phyloP scores from a whole-genome alignment of 257 asterid genomes.

The Ophiorrhiza pumila region DNA sequence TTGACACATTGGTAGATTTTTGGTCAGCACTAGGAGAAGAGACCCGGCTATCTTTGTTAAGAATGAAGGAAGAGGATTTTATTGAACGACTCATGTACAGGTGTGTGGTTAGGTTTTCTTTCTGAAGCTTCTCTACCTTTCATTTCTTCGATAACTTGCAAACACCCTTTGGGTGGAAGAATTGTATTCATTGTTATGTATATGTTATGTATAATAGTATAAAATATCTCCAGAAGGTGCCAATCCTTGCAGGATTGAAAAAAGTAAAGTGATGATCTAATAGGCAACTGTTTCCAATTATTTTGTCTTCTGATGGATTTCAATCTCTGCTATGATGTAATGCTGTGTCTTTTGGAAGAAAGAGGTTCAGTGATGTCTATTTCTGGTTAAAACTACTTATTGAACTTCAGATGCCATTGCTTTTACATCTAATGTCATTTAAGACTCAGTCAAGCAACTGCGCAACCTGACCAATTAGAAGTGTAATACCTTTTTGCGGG shows the following conservation, averaged over 20 bases:
- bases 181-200: background rate
- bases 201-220: no score
- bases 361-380: background rate
- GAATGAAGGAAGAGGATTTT: constrained; percentile 98
- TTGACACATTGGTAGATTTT: constrained; percentile 93
- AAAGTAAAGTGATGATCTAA: background rate
- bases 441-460: background rate
- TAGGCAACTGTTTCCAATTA: background rate
- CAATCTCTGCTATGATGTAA: background rate
- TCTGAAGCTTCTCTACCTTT: background rate
- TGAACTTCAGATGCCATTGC: background rate
- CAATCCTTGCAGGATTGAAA: background rate
- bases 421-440: background rate
- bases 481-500: background rate
- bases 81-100: constrained; percentile 96
- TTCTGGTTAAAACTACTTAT: background rate
- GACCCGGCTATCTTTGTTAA: constrained; percentile 81
- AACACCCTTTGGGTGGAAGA: background rate
- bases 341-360: background rate
- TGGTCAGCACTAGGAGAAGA: constrained; percentile 99
- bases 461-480: background rate
- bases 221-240: background rate
- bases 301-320: background rate
- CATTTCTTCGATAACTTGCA: background rate
- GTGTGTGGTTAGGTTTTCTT: constrained; percentile 31